These are phyloP conservation scores for Sarocladiaceae sp. DNA, from an alignment of 2,329 filamentous ascomycete genomes.

Conservation along the genomic window DNA sequence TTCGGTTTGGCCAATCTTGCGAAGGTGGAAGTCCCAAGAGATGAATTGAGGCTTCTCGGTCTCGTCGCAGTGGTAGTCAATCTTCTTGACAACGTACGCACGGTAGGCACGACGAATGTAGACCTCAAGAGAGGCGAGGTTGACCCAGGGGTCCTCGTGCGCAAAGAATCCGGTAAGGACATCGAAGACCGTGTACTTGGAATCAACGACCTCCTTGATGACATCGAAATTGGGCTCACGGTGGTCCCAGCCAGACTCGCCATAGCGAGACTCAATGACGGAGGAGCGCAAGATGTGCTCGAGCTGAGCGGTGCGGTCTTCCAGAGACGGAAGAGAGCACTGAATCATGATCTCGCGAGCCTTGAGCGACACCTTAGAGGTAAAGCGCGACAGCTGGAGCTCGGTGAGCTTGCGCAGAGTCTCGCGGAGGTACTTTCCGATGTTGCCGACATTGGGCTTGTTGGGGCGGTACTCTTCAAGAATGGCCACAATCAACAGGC, in stretches of 20 bases:
- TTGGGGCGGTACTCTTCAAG: slow-evolving; percentile 94
- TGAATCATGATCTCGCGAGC: slow-evolving; percentile 96
- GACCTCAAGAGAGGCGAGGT: slow-evolving; percentile 87
- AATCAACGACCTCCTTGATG: slow-evolving; percentile 97
- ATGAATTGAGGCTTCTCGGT: slow-evolving; percentile 65
- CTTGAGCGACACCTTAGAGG: slow-evolving; percentile 95
- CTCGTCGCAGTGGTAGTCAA: slow-evolving; percentile 86
- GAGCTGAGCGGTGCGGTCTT: slow-evolving; percentile 94
- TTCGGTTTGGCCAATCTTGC: slow-evolving; percentile 89
- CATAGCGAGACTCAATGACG: slow-evolving; percentile 94
- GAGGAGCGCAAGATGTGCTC: slow-evolving; percentile 96
- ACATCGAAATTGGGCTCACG: slow-evolving; percentile 84
- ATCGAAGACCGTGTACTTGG: slow-evolving; percentile 97
- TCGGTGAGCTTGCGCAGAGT: slow-evolving; percentile 84
- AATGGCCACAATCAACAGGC: slow-evolving; percentile 85
- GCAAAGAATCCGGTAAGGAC: slow-evolving; percentile 93
- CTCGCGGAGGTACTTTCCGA: slow-evolving; percentile 81
- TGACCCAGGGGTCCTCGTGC: slow-evolving; percentile 91
- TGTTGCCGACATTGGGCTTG: slow-evolving; percentile 82
- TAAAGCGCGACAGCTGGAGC: slow-evolving; percentile 64
- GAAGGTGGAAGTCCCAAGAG: slow-evolving; percentile 93
- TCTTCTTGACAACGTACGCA: slow-evolving; percentile 85
- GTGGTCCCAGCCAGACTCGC: slow-evolving; percentile 95
- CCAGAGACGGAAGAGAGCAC: slow-evolving; percentile 90
- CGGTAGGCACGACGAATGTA: slow-evolving; percentile 96